Percentiles rank a stretch among this genome's conserved stretches.
Evolutionary conservation across 805 yeast species (phyloP).

Genomic region (Zygotorulaspora chibaensis): DNA sequence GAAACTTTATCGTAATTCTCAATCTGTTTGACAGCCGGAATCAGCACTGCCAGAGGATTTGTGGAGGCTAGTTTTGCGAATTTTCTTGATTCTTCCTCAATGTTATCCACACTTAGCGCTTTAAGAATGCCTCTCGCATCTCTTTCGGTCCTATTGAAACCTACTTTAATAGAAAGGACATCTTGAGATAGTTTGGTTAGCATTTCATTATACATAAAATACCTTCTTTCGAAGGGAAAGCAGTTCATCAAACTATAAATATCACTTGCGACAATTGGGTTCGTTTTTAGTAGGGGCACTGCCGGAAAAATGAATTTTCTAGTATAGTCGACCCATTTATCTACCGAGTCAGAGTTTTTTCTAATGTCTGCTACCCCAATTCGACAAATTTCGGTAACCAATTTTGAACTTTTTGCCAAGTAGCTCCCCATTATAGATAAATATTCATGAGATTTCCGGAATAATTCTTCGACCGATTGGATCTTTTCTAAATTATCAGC

Average conservation of each 20-base stretch:
- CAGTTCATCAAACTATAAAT: slow-evolving; percentile 50
- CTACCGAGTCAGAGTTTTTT: slow-evolving; percentile 14
- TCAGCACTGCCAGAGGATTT: slow-evolving; percentile 75
- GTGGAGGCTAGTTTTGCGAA: slow-evolving; percentile 67
- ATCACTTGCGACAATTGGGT: slow-evolving; percentile 57
- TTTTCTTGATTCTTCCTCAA: slow-evolving; percentile 63
- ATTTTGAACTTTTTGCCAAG: slow-evolving; percentile 43
- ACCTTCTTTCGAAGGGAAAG: slow-evolving; percentile 62
- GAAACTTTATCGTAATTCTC: slow-evolving; percentile 90
- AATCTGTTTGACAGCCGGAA: slow-evolving; percentile 69
- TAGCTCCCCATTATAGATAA: slow-evolving; percentile 53
- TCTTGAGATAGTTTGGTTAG: slow-evolving; percentile 53
- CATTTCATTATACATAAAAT: slow-evolving; percentile 77
- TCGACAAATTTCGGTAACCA: slow-evolving; percentile 58
- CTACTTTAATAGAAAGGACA: slow-evolving; percentile 50
- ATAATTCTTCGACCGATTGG: slow-evolving; percentile 41
- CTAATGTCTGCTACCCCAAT: slow-evolving; percentile 42
- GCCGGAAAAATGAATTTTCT: slow-evolving; percentile 67
- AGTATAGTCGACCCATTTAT: slow-evolving; percentile 55
- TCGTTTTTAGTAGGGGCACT: slow-evolving; percentile 48
- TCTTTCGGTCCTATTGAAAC: slow-evolving; percentile 65
- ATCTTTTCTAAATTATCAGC: slow-evolving; percentile 37
- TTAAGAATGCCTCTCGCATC: slow-evolving; percentile 74
- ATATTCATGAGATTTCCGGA: slow-evolving; percentile 45
- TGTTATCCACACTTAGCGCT: slow-evolving; percentile 76